Conservation (phyloP, 2,329 filamentous ascomycete genomes). For the Aspergillus carbonarius region DNA sequence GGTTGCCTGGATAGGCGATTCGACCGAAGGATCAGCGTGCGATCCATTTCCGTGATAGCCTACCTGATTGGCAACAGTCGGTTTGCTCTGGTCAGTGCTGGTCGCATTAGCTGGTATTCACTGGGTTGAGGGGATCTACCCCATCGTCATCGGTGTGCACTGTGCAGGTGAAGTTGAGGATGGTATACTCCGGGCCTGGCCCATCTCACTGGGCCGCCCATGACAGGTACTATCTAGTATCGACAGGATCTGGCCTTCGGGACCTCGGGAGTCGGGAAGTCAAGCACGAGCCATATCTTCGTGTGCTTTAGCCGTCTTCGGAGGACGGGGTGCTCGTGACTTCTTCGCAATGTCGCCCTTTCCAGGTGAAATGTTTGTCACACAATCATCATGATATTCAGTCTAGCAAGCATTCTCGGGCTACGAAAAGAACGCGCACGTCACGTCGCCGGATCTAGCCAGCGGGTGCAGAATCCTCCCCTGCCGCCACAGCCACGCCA, state of each 20-base stretch:
- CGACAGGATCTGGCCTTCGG: background rate
- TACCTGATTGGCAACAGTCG: conserved; percentile 1
- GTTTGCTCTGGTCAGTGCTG: conserved; percentile 1
- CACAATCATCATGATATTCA: background rate
- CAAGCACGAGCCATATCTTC: background rate
- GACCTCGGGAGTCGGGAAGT: background rate
- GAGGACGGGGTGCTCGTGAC: background rate
- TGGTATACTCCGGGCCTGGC: background rate
- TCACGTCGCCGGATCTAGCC: background rate
- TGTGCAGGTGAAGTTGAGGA: background rate
- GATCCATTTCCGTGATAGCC: background rate
- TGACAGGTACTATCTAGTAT: background rate
- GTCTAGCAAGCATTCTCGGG: background rate
- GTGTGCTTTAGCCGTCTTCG: background rate
- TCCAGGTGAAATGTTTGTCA: background rate
- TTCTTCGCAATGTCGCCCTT: background rate
- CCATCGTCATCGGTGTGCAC: background rate
- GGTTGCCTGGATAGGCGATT: conserved; percentile 14
- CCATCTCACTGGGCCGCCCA: background rate
- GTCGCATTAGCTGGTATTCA: background rate
- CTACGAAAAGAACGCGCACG: background rate
- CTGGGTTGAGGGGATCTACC: background rate
- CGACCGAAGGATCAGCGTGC: conserved; percentile 15
- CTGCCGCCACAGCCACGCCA: background rate
- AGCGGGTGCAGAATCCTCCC: background rate